These are phyloP conservation scores for Trametes punicea DNA, from an alignment of 768 basidiomycete species.

Conservation along the genomic window DNA sequence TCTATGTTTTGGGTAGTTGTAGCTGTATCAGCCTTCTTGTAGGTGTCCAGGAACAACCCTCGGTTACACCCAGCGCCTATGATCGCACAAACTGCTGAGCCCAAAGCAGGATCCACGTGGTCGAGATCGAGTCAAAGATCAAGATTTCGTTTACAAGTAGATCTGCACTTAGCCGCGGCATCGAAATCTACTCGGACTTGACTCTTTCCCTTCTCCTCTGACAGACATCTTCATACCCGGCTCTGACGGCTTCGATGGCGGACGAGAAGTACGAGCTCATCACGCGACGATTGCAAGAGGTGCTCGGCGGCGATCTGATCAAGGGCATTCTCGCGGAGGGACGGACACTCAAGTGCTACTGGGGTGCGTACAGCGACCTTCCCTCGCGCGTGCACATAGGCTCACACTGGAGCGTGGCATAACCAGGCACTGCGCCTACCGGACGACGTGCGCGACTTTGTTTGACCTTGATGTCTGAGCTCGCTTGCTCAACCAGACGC, in stretches of 20 bases:
- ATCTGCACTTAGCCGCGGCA: neutral
- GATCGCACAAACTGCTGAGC: too few species aligned
- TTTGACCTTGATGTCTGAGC: neutral
- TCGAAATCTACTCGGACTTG: neutral
- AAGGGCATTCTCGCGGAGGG: conserved; percentile 78
- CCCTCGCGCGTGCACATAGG: too few species aligned
- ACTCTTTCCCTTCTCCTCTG: neutral
- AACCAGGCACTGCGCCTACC: conserved; percentile 86
- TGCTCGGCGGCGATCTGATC: conserved; percentile 81
- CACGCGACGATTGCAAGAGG: conserved; percentile 81
- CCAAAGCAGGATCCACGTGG: neutral
- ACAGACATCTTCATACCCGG: too few species aligned
- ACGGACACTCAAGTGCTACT: conserved; percentile 80
- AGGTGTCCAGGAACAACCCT: too few species aligned
- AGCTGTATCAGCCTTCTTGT: too few species aligned
- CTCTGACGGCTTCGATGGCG: conserved; percentile 18
- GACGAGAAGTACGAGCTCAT: conserved; percentile 73
- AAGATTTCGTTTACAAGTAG: too few species aligned
- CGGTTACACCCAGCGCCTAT: too few species aligned
- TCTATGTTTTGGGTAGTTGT: too few species aligned
- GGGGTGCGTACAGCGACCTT: conserved; percentile 57
- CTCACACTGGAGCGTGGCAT: neutral
- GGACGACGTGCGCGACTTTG: conserved; percentile 72
- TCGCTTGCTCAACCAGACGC: conserved; percentile 6
- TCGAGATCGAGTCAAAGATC: conserved; percentile 5